Base-by-base conservation (phyloP, 306 rosid species). In the Dryas drummondii region DNA sequence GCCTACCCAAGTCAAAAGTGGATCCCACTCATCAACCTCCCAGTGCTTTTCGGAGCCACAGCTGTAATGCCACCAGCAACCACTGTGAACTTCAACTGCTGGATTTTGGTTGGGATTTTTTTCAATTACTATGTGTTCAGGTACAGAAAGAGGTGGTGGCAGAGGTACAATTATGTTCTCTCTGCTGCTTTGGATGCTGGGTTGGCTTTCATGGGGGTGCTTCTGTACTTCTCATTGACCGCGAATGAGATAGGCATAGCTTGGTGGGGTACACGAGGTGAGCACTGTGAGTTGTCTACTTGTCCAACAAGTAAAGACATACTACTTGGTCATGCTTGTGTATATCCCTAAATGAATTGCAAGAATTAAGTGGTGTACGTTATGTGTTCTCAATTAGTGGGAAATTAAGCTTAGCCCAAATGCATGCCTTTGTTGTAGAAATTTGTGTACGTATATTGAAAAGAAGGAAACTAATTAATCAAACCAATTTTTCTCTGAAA, bases 211-310 rank as follows among this genome's bases (percentile, higher is more conserved):
- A 84, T 86, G 86, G 82, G 82, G n/a, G 83, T 86, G 76, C 72
- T 87, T 72, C 47, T 89, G 5, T 86, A 84, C 60, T 78, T 89
- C 69, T 45, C 65, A 3, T 82, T 42, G 16, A 80, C 75, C 22
- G 55, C 78, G 80, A 60, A 71, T 14, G 73, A 44, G 0, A 77
- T 1, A 49, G 47, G 73, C 56, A 0, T 89, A 15, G 0, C 70
- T 0, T 89, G 94, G 92, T 87, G 94, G 94, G 94, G 91, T 7
- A 13, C 80, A 1, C 56, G 27, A 6, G 85, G 81, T 5, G 92
- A 89, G 44, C 92, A 88, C 11, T 91, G 93, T 66, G 55, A 50
- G 0, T 77, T 91, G 41, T 87, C 90, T 1, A 45, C 3, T 0
- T 91, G 97, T 72, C 94, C 97, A 0, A 89, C 92, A 2, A 27